These are phyloP conservation scores for Termitomyces sp. DNA, from an alignment of 768 basidiomycete species.

Conservation along the genomic window DNA sequence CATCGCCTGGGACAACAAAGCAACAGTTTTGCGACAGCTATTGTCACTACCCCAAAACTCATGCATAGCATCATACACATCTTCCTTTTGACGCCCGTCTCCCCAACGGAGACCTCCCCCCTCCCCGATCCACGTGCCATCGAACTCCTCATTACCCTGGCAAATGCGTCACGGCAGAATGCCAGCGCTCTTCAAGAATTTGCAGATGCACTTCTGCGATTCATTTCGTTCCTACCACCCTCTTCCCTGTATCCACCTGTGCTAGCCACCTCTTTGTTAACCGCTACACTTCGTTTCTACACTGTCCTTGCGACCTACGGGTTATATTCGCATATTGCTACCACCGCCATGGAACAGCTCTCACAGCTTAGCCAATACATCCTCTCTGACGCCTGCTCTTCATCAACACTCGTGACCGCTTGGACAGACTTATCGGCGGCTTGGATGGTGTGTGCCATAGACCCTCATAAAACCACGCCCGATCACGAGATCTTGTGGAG, in stretches of 20 bases:
- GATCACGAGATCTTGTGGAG: constrained; percentile 89
- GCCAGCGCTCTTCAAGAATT: constrained; percentile 54
- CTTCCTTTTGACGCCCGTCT: constrained; percentile 55
- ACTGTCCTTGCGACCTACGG: constrained; percentile 72
- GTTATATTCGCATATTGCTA: constrained; percentile 64
- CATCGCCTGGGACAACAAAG: constrained; percentile 60
- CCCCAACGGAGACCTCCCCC: constrained; percentile 28
- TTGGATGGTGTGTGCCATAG: constrained; percentile 83
- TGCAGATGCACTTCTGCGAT: constrained; percentile 69
- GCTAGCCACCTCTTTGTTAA: constrained; percentile 47
- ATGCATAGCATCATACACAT: constrained; percentile 46
- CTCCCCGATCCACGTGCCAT: constrained; percentile 50
- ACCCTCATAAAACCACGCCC: constrained; percentile 87
- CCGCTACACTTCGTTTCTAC: constrained; percentile 61
- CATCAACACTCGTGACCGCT: constrained; percentile 33
- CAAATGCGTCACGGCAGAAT: constrained; percentile 61
- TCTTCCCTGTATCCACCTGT: constrained; percentile 35
- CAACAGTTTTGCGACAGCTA: constrained; percentile 45
- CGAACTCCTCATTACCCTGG: constrained; percentile 52
- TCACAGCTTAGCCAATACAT: constrained; percentile 45
- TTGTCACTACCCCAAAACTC: constrained; percentile 49
- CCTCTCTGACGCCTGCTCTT: constrained; percentile 32
- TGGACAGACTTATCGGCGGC: constrained; percentile 60
- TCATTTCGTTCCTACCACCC: constrained; percentile 54
- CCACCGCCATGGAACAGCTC: constrained; percentile 59